A percentile compares a stretch with the other conserved stretches of the same genome.
phyloP scores from a whole-genome alignment of 805 yeast genomes.

The Cyberlindnera mississippiensis region DNA sequence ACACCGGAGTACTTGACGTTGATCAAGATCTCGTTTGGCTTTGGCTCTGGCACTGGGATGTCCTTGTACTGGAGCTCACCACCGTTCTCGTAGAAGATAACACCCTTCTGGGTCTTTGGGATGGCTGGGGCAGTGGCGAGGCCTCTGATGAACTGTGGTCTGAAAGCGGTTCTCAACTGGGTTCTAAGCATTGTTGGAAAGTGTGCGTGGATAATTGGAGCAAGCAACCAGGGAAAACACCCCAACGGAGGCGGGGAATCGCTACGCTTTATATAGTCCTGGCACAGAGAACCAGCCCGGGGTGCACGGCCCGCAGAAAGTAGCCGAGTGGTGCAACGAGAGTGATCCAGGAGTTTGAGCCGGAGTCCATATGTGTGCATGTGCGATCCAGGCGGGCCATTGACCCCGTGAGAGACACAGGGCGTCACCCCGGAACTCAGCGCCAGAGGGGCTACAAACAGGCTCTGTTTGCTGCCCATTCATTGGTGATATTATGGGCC shows the following conservation, averaged over 20 bases:
- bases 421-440: too few relatives aligned
- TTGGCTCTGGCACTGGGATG: conserved; percentile 57
- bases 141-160: conserved; percentile 25
- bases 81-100: conserved; percentile 48
- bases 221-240: background rate
- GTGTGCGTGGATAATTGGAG: background rate
- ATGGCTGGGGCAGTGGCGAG: conserved; percentile 32
- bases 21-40: conserved; percentile 58
- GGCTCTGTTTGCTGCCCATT: too few relatives aligned
- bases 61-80: conserved; percentile 48
- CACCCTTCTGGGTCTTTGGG: conserved; percentile 50
- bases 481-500: too few relatives aligned
- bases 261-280: background rate
- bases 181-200: conserved; percentile 24
- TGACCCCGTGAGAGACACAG: too few relatives aligned
- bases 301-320: background rate
- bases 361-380: conserved; percentile 6
- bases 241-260: background rate
- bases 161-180: conserved; percentile 17
- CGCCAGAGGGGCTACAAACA: background rate
- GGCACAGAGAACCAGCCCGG: background rate
- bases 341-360: conserved; percentile 1
- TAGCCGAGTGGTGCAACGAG: conserved; percentile 6
- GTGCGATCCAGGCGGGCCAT: background rate
- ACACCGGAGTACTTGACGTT: conserved; percentile 72